phyloP scores from a whole-genome alignment of 768 basidiomycete species.

The Artomyces pyxidatus region DNA sequence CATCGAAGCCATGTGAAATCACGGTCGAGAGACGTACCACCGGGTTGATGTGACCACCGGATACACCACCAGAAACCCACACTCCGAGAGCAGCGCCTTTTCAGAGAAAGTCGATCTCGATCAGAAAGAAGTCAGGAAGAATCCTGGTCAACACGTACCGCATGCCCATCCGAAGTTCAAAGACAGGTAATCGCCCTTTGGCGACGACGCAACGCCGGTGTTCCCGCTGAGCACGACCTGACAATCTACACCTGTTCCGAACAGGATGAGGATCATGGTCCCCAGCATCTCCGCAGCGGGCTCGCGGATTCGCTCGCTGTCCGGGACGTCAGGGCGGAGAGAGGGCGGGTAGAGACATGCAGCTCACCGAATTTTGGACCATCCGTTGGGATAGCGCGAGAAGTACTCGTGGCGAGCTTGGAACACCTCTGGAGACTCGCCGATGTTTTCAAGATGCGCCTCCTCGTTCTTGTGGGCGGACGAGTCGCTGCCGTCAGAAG shows the following conservation, averaged over 20 bases:
- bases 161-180: constrained; percentile 17
- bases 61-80: constrained; percentile 58
- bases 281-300: constrained; percentile 5
- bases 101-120: neutral
- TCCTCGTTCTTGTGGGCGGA: neutral
- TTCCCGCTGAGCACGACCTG: constrained; percentile 10
- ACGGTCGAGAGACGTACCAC: constrained; percentile 20
- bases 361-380: constrained; percentile 17
- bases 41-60: constrained; percentile 54
- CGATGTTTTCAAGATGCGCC: neutral
- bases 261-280: constrained; percentile 9
- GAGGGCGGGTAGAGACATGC: neutral
- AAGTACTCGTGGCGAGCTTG: constrained; percentile 2
- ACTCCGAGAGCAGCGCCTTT: constrained; percentile 55
- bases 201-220: constrained; percentile 15
- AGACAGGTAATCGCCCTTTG: constrained; percentile 18
- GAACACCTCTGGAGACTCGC: neutral
- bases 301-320: constrained; percentile 5
- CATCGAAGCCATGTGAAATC: neutral
- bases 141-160: constrained; percentile 5
- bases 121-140: neutral
- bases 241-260: constrained; percentile 9
- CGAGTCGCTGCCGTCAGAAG: no score
- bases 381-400: constrained; percentile 13
- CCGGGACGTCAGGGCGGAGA: neutral